Percentiles rank a stretch among this genome's conserved stretches.
Evolutionary conservation across 208 protist species (phyloP).

Genomic region (Acanthamoeba royreba): DNA sequence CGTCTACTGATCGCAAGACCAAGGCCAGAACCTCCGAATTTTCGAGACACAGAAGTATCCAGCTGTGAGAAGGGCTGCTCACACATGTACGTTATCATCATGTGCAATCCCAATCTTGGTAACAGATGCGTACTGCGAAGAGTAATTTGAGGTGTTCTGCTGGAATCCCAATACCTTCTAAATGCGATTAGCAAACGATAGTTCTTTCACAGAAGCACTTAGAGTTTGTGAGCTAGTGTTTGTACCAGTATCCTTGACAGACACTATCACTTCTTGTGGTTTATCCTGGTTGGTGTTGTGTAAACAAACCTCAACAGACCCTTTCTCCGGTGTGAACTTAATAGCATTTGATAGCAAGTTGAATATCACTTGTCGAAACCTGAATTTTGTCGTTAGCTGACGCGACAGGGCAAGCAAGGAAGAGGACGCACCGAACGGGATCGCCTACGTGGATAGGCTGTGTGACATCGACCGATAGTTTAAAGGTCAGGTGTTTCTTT

Average conservation of each 20-base stretch:
- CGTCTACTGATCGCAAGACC: background rate
- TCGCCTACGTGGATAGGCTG: too few relatives aligned
- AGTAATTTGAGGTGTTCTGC: background rate
- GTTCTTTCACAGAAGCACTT: too few relatives aligned
- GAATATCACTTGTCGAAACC: background rate
- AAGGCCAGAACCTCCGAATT: background rate
- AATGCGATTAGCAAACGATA: too few relatives aligned
- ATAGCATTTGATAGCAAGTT: conserved; percentile 21
- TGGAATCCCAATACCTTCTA: too few relatives aligned
- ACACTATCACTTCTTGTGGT: background rate
- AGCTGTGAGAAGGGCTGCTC: background rate
- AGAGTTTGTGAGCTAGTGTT: background rate
- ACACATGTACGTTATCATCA: too few relatives aligned
- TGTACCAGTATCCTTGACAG: too few relatives aligned
- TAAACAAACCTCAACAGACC: background rate
- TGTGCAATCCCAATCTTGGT: background rate
- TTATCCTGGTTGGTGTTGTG: background rate
- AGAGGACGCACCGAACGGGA: too few relatives aligned
- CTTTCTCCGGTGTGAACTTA: conserved; percentile 17
- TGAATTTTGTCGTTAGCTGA: too few relatives aligned
- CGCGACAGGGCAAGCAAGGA: too few relatives aligned
- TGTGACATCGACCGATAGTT: too few relatives aligned
- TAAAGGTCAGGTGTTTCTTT: too few relatives aligned
- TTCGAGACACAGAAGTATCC: background rate
- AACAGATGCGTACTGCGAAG: background rate